Evolutionary conservation across 2,329 filamentous ascomycete genomes (phyloP).

Genomic region (Lachnum nothofagi): DNA sequence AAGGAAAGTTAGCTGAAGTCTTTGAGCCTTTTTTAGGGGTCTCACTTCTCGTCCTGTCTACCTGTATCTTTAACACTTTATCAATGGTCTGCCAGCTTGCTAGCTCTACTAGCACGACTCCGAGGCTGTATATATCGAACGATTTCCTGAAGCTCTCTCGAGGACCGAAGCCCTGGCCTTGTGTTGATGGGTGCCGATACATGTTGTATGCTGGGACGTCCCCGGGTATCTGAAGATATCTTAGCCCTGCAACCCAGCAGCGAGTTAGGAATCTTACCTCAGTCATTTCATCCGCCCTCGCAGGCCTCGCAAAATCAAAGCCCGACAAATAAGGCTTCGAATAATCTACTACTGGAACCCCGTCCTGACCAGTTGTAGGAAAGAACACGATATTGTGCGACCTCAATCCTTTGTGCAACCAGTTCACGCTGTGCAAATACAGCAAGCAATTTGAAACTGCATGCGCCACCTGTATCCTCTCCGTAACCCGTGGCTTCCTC

Average conservation of each 20-base stretch:
- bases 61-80: slow-evolving; percentile 38
- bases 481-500: slow-evolving; percentile 46
- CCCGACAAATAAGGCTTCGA: slow-evolving; percentile 44
- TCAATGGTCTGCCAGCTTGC: slow-evolving; percentile 49
- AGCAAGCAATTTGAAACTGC: slow-evolving; percentile 49
- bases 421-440: slow-evolving; percentile 51
- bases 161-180: slow-evolving; percentile 16
- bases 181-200: slow-evolving; percentile 42
- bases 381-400: slow-evolving; percentile 52
- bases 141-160: slow-evolving; percentile 34
- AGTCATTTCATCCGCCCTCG: slow-evolving; percentile 45
- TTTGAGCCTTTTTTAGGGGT: too few relatives aligned
- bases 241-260: not conserved
- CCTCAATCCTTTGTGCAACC: slow-evolving; percentile 55
- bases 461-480: slow-evolving; percentile 47
- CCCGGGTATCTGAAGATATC: slow-evolving; percentile 31
- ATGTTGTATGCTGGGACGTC: slow-evolving; percentile 43
- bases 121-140: slow-evolving; percentile 50
- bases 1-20: not conserved
- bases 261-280: slow-evolving; percentile 27
- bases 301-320: slow-evolving; percentile 52
- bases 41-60: slow-evolving; percentile 34
- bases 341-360: slow-evolving; percentile 33
- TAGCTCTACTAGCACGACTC: slow-evolving; percentile 49
- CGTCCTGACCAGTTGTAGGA: slow-evolving; percentile 19